Evolutionary conservation across 2,329 filamentous ascomycete species (phyloP), one percentile per base, ranked within the genome.

Genomic region (Septoria linicola): DNA sequence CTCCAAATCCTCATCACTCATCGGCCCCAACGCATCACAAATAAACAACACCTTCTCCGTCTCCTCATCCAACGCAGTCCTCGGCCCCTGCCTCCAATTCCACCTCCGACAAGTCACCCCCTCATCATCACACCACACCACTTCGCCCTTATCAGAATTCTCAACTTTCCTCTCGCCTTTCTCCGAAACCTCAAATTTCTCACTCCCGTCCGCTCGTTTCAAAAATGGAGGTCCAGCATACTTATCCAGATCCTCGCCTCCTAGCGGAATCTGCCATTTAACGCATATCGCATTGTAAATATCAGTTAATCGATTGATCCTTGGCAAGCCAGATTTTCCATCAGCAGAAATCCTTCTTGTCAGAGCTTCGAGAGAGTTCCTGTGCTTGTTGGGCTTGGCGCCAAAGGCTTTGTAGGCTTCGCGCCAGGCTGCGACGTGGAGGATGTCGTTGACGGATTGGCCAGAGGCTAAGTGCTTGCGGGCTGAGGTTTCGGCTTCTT

Each of bases 231-330:
- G 35, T 2, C 70, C 68, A 6, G 49, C 21, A 50, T 72, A 72
- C 49, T 70, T 70, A 25, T 69, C 67, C 7, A 72, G 49, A 52
- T 73, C 69, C 49, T 72, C 69, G 11, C 69, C 70, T 4, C 70
- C 70, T 0, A 71, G 55, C 6, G 70, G 70, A 25, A 72, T 66
- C 47, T 71, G 68, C 40, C 71, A 62, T 50, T 71, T 72, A 23
- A 72, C 63, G 1, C 65, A 70, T 25, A 72, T 68, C 1, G 64
- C 69, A 44, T 72, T 73, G 53, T 72, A 72, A 8, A 71, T 70
- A 40, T 72, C 69, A 0, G 70, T 72, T 42, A 72, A 46, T 1
- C 68, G 62, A 43, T 73, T 73, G 8, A 73, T 63, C 0, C 70
- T 61, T 1, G 70, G 69, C 4, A 73, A 40, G 0, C 69, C 69